Conservation (phyloP, 495 filamentous ascomycete genomes). For the Podospora comata region DNA sequence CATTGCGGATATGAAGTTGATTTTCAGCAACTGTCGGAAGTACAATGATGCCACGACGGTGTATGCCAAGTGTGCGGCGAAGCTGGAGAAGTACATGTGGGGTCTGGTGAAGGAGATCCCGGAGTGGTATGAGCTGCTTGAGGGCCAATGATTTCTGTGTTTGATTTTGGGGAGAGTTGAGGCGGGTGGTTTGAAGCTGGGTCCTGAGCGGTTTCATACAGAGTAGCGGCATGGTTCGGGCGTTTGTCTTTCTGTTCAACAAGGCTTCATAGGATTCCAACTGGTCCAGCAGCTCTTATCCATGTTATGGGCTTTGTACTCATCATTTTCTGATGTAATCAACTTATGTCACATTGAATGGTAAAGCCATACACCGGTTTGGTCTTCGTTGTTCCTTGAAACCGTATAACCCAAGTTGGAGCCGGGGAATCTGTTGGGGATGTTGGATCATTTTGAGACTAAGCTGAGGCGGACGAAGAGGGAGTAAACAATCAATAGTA, state of each 20-base stretch:
- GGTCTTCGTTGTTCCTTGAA: no score
- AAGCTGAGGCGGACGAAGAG: not conserved
- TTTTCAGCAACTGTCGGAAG: slow-evolving; percentile 86
- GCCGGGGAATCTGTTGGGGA: not conserved
- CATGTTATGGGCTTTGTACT: no score
- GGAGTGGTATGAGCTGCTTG: slow-evolving; percentile 64
- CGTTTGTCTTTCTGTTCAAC: not conserved
- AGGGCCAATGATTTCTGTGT: slow-evolving; percentile 18
- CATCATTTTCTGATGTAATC: no score
- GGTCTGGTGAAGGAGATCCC: slow-evolving; percentile 82
- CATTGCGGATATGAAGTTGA: slow-evolving; percentile 77
- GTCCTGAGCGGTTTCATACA: not conserved
- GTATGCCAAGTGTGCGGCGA: slow-evolving; percentile 90
- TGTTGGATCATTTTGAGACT: not conserved
- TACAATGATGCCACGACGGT: slow-evolving; percentile 92
- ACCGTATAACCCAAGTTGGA: no score
- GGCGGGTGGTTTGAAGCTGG: not conserved
- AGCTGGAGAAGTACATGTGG: slow-evolving; percentile 95
- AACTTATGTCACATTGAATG: no score
- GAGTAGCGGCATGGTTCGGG: not conserved
- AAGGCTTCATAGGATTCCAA: no score
- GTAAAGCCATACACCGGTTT: no score
- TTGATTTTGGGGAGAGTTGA: not conserved
- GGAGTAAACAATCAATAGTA: not conserved
- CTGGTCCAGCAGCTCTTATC: no score